Base-by-base conservation (phyloP, 768 basidiomycete species). In the Hericium coralloides region DNA sequence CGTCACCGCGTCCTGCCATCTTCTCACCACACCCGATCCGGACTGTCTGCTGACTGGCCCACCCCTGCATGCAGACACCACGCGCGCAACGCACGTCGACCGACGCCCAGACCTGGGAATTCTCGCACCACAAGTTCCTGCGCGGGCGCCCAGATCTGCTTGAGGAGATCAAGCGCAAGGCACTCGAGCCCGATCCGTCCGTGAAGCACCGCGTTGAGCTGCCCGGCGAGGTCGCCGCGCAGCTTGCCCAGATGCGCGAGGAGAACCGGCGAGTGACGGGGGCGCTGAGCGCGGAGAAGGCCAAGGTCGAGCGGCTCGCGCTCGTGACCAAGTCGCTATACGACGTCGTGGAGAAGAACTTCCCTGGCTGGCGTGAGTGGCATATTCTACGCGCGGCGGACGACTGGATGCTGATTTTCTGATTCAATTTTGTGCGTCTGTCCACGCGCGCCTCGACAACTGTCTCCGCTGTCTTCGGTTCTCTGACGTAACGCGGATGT, bases 131-230 rank as follows among this genome's bases (percentile, higher is more conserved):
- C 69, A 89, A 91, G 65, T 92, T 93, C 70, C 74, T 90, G 20
- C 85, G 88, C 45, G 90, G 82, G 0, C 81, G 88, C 10, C 83
- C 85, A 23, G 90, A 92, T 67, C 74, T 92, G 45, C 76, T 92
- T 12, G 89, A 92, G 64, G 87, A 87, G 64, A 93, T 93, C 66
- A 91, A 89, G 69, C 82, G 91, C 57, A 92, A 92, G 72, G 87
- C 89, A 0, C 72, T 91, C 15, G 89, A 92, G 63, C 87, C 87
- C 0, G 89, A 90, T 71, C 85, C 85, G 4, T 79, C 77, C 12
- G 69, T 81, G 54, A 82, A 82, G 66, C 83, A 85, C 60, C 82
- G 88, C 25, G 82, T 90, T 39, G 89, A 91, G 69, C 76, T 91
- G 31, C 89, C 89, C 2, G 87, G 88, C 6, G 89, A 92, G 76